Conservation (phyloP, 805 yeast genomes). For the Hanseniaspora osmophila region DNA sequence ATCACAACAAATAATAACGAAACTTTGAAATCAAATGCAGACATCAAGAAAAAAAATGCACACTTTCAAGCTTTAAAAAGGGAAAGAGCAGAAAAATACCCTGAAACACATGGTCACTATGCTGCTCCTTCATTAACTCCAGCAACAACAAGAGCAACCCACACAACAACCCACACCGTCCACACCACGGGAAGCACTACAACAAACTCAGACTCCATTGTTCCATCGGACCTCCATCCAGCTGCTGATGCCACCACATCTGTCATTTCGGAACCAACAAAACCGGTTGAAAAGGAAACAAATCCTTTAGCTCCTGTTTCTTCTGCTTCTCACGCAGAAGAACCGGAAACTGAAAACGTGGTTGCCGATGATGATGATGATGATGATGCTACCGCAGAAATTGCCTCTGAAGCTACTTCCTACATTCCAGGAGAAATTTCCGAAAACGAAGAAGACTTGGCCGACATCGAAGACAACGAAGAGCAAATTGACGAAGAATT, state of each 20-base stretch:
- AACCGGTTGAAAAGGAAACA: neutral
- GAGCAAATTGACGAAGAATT: constrained; percentile 8
- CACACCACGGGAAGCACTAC: too few species aligned
- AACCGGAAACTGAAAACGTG: neutral
- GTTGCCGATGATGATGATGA: neutral
- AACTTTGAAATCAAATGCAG: neutral
- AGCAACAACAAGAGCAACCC: too few species aligned
- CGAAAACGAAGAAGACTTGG: neutral
- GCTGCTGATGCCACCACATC: too few species aligned
- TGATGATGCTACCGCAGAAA: neutral
- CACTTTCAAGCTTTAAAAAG: neutral
- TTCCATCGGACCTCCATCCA: too few species aligned
- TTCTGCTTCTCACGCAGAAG: neutral
- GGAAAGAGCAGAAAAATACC: neutral
- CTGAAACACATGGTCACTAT: too few species aligned
- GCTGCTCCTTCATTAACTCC: too few species aligned
- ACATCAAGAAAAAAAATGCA: neutral
- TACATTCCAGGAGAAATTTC: neutral
- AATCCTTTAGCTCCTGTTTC: neutral
- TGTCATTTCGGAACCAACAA: too few species aligned
- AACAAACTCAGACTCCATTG: too few species aligned
- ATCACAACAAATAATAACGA: neutral
- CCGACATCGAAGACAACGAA: neutral
- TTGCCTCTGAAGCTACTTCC: neutral
- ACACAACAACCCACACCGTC: too few species aligned